A percentile compares a stretch with the other conserved stretches of the same genome.
Conservation (phyloP, 2,329 filamentous ascomycete species). For the Aspergillus novoparasiticus region DNA sequence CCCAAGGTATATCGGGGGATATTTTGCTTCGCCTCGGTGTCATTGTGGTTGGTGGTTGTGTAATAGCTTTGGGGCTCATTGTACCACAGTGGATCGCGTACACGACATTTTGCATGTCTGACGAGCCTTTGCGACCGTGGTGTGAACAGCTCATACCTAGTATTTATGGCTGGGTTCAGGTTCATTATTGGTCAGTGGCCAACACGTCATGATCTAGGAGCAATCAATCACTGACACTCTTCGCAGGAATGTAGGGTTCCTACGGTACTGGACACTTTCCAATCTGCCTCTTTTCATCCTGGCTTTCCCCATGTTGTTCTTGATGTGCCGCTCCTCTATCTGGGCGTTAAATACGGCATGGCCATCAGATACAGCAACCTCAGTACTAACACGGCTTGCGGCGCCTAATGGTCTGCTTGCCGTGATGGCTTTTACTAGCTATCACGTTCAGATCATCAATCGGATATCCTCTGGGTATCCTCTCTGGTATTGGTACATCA, state of each 20-base stretch:
- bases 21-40: constrained; percentile 58
- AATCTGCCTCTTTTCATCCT: constrained; percentile 88
- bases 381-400: constrained; percentile 60
- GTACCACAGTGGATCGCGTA: constrained; percentile 78
- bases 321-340: constrained; percentile 66
- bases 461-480: constrained; percentile 86
- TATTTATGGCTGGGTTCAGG: constrained; percentile 89
- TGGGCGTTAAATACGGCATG: constrained; percentile 41
- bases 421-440: constrained; percentile 71
- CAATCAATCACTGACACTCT: constrained; percentile 17
- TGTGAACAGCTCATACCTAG: constrained; percentile 74
- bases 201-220: neutral
- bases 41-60: constrained; percentile 66
- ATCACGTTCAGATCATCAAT: constrained; percentile 93
- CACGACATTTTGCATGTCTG: constrained; percentile 63
- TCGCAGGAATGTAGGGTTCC: constrained; percentile 78
- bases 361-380: constrained; percentile 24
- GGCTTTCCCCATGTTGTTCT: constrained; percentile 72
- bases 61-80: constrained; percentile 68
- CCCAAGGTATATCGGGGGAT: constrained; percentile 36
- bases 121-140: constrained; percentile 64
- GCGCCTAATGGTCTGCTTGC: constrained; percentile 73
- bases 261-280: constrained; percentile 84
- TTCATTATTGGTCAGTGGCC: constrained; percentile 76
- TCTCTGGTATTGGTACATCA: constrained; percentile 84